Base-by-base conservation (phyloP, 768 basidiomycete genomes). In the Paxillus ammoniavirescens region DNA sequence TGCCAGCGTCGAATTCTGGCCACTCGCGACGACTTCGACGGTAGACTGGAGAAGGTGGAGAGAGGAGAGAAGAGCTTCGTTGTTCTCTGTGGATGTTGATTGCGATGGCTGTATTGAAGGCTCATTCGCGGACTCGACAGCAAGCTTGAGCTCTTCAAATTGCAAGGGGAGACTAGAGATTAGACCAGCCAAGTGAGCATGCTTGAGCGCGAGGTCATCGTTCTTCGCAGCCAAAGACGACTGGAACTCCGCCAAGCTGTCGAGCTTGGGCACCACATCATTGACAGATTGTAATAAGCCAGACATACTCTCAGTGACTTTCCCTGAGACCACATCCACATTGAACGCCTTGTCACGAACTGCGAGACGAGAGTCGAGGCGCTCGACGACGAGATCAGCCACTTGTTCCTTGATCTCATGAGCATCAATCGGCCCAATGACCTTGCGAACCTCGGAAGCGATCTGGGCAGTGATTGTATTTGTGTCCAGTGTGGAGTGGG, bases 361-460 rank as follows among this genome's bases (percentile, higher is more conserved):
- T 36, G 89, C 81, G 45, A 93, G 77, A 17, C 90, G 82, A 10
- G 91, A 87, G 61, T 92, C 88, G 10, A 93, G 76, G 26, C 91
- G 82, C 65, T 91, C 91, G 8, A 93, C 88, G 2, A 93, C 91
- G 28, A 93, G 80, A 65, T 92, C 91, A 2, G 91, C 88, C 0
- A 93, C 90, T 62, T 91, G 89, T 63, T 93, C 91, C 74, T 91
- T 91, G 65, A 93, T 89, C 66, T 89, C 87, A 60, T 91, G 89
- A 0, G 89, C 82, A 62, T 93, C 91, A 21, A 93, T 80, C 0
- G 87, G 87, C 0, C 83, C 85, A 54, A 89, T 84, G 26, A 84
- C 80, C 21, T 80, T 79, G 49, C 86, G 81, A 40, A 93, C 78
- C 68, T 92, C 91, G 2, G 80, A 71, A 4, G 81, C 81, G 47